phyloP scores from a whole-genome alignment of 306 rosid species.

The Glycine tomentella region DNA sequence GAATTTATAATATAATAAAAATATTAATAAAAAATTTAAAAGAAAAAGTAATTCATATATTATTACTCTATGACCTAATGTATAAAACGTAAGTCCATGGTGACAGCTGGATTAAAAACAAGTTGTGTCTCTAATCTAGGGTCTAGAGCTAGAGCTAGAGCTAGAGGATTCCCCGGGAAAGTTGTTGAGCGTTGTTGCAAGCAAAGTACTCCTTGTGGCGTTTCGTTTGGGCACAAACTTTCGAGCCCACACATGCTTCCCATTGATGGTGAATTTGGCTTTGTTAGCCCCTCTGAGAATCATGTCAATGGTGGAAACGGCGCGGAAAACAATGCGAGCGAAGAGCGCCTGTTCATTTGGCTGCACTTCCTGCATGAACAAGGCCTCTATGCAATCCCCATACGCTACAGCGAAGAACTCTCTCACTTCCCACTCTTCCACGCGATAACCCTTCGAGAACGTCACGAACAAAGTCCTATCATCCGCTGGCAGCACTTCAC shows the following conservation, averaged over 20 bases:
- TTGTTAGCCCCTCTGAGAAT: constrained; percentile 59
- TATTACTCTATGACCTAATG: no score
- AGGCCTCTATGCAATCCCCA: constrained; percentile 70
- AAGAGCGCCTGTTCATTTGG: constrained; percentile 61
- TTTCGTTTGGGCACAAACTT: constrained; percentile 64
- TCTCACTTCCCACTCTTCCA: constrained; percentile 66
- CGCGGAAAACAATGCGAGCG: constrained; percentile 64
- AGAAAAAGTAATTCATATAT: no score
- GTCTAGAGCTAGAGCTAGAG: not conserved
- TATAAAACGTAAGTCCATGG: no score
- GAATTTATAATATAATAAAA: no score
- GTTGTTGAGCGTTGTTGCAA: not conserved
- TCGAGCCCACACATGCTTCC: constrained; percentile 81
- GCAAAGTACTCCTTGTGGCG: not conserved
- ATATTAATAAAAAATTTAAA: no score
- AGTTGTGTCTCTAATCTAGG: not conserved
- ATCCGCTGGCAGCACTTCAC: constrained; percentile 34
- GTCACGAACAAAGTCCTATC: constrained; percentile 79
- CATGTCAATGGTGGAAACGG: constrained; percentile 45
- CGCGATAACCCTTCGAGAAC: constrained; percentile 72
- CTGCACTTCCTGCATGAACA: constrained; percentile 70
- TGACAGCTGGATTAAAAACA: no score
- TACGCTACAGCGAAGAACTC: constrained; percentile 49
- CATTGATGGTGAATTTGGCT: constrained; percentile 71
- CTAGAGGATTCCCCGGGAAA: constrained; percentile 8